Percentiles rank a stretch among this genome's conserved stretches.
Evolutionary conservation across 2,329 filamentous ascomycete species (phyloP).

Genomic region (Pseudopyrenochaeta lycopersici): DNA sequence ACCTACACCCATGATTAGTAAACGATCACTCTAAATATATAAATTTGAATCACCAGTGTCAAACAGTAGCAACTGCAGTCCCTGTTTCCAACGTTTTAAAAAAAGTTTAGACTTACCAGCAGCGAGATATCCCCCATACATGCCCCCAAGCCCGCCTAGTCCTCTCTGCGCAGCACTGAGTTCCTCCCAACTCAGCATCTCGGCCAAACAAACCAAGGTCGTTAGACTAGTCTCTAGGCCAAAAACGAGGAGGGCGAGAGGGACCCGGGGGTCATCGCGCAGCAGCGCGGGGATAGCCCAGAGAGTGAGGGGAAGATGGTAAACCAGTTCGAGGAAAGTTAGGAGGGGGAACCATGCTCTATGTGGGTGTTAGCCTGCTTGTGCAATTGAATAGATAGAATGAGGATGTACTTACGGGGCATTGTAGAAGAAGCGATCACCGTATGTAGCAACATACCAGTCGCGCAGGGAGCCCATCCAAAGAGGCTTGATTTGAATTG

Average conservation of each 20-base stretch:
- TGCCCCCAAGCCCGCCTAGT: conserved; percentile 38
- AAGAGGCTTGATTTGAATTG: conserved; percentile 57
- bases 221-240: conserved; percentile 68
- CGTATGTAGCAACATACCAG: conserved; percentile 69
- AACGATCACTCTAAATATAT: no score
- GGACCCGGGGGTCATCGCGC: conserved; percentile 65
- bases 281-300: conserved; percentile 67
- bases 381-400: no score
- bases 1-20: conserved; percentile 15
- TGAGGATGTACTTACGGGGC: conserved; percentile 54
- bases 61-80: background rate
- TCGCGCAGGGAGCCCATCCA: conserved; percentile 61
- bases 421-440: conserved; percentile 69
- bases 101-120: conserved; percentile 33
- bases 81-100: background rate
- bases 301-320: conserved; percentile 68
- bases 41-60: no score
- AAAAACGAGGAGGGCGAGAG: conserved; percentile 68
- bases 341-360: conserved; percentile 66
- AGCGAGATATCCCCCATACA: conserved; percentile 51
- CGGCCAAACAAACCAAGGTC: conserved; percentile 69
- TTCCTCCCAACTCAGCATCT: conserved; percentile 64
- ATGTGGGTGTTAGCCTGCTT: background rate
- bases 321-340: conserved; percentile 66
- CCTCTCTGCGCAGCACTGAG: conserved; percentile 41